Evolutionary conservation across 2,329 filamentous ascomycete species (phyloP), one percentile per base, ranked within the genome.

Genomic region (Bipolaris zeicola): DNA sequence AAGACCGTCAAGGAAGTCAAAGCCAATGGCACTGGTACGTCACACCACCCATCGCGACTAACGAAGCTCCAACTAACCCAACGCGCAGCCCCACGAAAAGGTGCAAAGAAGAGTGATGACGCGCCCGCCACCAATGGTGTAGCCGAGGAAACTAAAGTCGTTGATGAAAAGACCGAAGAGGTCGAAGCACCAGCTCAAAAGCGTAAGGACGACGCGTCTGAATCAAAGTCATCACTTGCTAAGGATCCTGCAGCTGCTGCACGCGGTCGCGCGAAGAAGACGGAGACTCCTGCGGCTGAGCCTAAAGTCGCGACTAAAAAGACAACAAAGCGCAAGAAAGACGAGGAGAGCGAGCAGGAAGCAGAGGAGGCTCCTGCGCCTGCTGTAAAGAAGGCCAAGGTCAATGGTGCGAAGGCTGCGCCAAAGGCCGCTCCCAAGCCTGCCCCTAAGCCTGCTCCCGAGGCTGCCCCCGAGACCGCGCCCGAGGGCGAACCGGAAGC

Each of bases 11-110:
- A 70, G 56, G 63, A 63, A 54, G 64, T 59, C 37, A 69, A 66
- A 50, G 61, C 66, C 57, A 76, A 69, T 64, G 66, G 72, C 58
- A 66, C 72, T 16, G 66, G 70, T 70, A 71, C 55, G 68, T 68
- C 63, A 58, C 57, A 58, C 45, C 49, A 42, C 22, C 26, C 49
- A 44, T 50, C 57, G 20, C 49, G 51, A 47, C 48, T 50, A 34
- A 47, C 45, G 44, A 53, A 52, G 60, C 55, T 50, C 53, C 59
- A 47, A 42, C 66, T 67, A 48, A 69, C 16, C n/a, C 41, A 37
- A 33, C 48, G 56, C 48, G 45, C 47, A 67, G 62, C 49, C 18
- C 52, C 60, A 55, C 62, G 57, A 45, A 64, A 64, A 57, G 62
- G 70, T 63, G 56, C 70, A 53, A 70, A 67, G 53, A 64, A 71